Base-by-base conservation (phyloP, 2,329 filamentous ascomycete species). In the Ceratocystis harringtonii region DNA sequence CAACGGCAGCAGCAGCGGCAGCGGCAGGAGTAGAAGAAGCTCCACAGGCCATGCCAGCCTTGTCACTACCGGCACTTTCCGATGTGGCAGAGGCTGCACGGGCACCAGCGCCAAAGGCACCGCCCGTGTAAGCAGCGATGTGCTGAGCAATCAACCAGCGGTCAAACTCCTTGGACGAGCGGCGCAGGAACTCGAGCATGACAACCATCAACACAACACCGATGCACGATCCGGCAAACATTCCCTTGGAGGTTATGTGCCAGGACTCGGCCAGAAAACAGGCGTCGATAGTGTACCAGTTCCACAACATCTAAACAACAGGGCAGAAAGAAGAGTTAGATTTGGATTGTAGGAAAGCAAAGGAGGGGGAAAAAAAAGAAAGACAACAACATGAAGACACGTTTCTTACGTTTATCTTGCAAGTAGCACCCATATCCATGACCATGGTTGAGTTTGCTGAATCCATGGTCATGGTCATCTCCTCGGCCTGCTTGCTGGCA, bases 141-240 rank as follows among this genome's bases (percentile, higher is more conserved):
- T 69, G 80, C 69, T 81, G 78, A 32, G 79, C 79, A 67, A 87
- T 71, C 36, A 90, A 79, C 70, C 81, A 82, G 30, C 81, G 78
- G 73, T 94, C 89, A 74, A 86, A 92, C 73, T 91, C 88, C 70
- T 87, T 85, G 69, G 82, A 80, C 28, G 81, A 70, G 36, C 89
- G 86, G 62, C 90, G 87, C 25, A 94, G 79, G 66, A 85, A 77
- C 72, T 94, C 89, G 70, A 94, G 85, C 5, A 76, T 71, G 63
- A 92, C 80, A 69, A 88, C 87, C 64, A 95, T 83, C n/a, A 86
- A 76, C 68, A 90, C 78, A 44, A 90, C 84, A 68, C 87, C 89
- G 71, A 95, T 86, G 76, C 89, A 94, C 63, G 85, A 88, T 25
- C 86, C 89, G 61, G 87, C 89, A 72, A 95, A 92, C 80, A 87